phyloP scores from a whole-genome alignment of 192 early-diverging fungal genomes.

The Coemansia sp. region DNA sequence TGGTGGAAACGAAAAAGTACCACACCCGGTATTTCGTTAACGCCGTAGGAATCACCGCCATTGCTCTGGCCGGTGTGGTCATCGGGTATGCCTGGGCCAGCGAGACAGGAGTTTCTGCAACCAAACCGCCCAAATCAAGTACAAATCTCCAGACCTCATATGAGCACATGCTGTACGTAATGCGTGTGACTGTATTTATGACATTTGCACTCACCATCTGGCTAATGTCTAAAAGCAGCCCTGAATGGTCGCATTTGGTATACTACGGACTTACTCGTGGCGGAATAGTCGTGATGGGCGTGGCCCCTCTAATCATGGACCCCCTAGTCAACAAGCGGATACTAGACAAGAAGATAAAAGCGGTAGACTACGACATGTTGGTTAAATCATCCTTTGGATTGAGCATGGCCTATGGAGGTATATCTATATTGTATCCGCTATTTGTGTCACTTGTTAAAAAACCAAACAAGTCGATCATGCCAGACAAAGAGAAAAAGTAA shows the following conservation, averaged over 20 bases:
- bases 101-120: background rate
- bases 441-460: background rate
- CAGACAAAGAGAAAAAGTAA: too few species aligned
- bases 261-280: constrained; percentile 3
- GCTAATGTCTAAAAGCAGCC: background rate
- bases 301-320: background rate
- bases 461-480: too few species aligned
- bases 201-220: background rate
- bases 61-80: background rate
- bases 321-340: background rate
- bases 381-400: background rate
- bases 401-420: background rate
- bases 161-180: background rate
- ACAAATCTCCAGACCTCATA: background rate
- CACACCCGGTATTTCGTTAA: background rate
- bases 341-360: background rate
- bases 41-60: background rate
- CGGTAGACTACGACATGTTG: background rate
- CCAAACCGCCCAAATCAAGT: background rate
- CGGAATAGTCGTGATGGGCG: background rate
- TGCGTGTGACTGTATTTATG: background rate
- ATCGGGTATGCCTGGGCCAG: background rate
- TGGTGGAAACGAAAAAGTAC: background rate
- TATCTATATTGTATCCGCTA: background rate
- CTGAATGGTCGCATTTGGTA: background rate